Evolutionary conservation across 1,284 basidiomycete genomes (phyloP).

Genomic region (Xanthoconium separans): DNA sequence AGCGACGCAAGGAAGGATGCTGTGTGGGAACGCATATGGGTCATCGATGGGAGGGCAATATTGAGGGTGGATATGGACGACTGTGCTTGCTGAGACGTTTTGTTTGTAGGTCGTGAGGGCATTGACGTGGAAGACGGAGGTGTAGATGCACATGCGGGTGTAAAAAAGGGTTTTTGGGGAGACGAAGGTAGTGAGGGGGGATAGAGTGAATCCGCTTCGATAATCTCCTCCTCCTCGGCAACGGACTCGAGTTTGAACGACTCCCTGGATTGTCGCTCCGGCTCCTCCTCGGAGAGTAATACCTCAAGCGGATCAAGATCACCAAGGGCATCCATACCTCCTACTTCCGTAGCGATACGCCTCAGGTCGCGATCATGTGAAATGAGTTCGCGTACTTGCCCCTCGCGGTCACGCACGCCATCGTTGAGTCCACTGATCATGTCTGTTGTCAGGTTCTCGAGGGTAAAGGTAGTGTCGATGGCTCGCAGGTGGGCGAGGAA

Average conservation of each 20-base stretch:
- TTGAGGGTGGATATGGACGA: constrained; percentile 33
- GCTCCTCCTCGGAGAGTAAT: constrained; percentile 39
- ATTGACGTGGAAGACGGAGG: constrained; percentile 25
- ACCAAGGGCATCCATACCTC: constrained; percentile 70
- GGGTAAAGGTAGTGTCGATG: constrained; percentile 56
- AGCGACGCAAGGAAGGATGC: constrained; percentile 71
- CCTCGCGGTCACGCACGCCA: constrained; percentile 69
- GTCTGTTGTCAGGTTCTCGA: constrained; percentile 73
- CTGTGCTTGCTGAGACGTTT: constrained; percentile 19
- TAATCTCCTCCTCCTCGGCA: constrained; percentile 48
- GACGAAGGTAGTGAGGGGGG: constrained; percentile 27
- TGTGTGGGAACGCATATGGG: constrained; percentile 69
- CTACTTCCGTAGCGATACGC: constrained; percentile 72
- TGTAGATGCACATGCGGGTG: constrained; percentile 1
- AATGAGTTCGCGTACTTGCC: constrained; percentile 71
- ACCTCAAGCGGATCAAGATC: constrained; percentile 64
- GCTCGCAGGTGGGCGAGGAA: constrained; percentile 69
- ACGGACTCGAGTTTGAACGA: constrained; percentile 38
- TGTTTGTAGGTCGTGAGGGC: constrained; percentile 20
- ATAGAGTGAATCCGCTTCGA: constrained; percentile 42
- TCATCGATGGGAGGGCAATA: constrained; percentile 41
- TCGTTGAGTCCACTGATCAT: constrained; percentile 75
- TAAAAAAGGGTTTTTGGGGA: constrained; percentile 29
- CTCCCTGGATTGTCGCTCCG: constrained; percentile 10
- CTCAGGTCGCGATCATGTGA: constrained; percentile 77